Evolutionary conservation across 2,329 filamentous ascomycete species (phyloP), one percentile per base, ranked within the genome.

Genomic region (Blastomyces gilchristii): DNA sequence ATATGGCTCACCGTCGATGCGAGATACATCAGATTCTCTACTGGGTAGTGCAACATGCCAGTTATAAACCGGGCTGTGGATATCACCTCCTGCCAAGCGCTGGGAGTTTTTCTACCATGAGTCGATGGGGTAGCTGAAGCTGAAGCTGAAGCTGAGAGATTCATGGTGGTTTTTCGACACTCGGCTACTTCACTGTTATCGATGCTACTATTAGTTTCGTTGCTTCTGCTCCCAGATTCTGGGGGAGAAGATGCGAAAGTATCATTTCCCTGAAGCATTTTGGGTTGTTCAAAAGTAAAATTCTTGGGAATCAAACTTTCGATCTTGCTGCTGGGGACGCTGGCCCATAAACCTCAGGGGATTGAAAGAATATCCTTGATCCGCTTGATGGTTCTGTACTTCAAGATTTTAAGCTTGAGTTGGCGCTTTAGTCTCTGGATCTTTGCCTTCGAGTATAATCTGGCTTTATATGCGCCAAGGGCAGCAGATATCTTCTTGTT

Each of bases 1-100:
- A 64, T 50, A 47, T 64, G 64, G 3, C 18, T 43, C n/a, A 65
- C 14, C 3, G 18, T 60, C 22, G 62, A 65, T 1, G 37, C 41
- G 14, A 63, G 8, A 12, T 65, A 56, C 57, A 31, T 43, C 28
- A 63, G 31, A 49, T 63, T 62, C 31, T 66, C 61, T 52, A 62
- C 14, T 59, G 65, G 65, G 22, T 65, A 56, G 22, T 47, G 25
- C 31, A 50, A 14, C 14, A 9, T 12, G 31, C 47, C 50, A 18
- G 47, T 52, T 16, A 61, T 39, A n/a, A 61, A 61, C 3, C 59
- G 59, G 7, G 16, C 16, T 28, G 22, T 25, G 22, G 59, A 22
- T n/a, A 53, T 12, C 3, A 53, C 11, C 22, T 61, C 59, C 8
- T 61, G 47, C 16, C 39, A 34, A 3, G 8, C 43, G 22, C n/a